phyloP scores from a whole-genome alignment of 2,329 filamentous ascomycete species.

The Fusarium ramigenum region DNA sequence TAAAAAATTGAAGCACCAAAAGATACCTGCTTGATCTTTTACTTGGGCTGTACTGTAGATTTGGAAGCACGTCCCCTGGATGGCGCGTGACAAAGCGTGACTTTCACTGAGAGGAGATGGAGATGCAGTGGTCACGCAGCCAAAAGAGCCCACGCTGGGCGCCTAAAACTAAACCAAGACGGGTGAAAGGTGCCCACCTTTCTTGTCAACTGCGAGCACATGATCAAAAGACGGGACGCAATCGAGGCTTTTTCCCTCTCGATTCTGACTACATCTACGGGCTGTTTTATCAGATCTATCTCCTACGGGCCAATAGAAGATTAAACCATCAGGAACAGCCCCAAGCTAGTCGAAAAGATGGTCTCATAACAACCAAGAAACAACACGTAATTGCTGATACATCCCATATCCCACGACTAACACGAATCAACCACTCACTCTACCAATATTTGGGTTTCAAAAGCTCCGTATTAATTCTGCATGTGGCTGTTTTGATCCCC shows the following conservation, averaged over 20 bases:
- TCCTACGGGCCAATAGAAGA: not conserved
- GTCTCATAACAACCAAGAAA: constrained; percentile 1
- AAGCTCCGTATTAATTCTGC: not conserved
- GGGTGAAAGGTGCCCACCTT: constrained; percentile 30
- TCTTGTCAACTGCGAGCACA: constrained; percentile 25
- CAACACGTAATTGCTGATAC: not conserved
- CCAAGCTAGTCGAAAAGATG: not conserved
- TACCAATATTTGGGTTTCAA: not conserved
- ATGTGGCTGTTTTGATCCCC: constrained; percentile 8
- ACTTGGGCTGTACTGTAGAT: constrained; percentile 14
- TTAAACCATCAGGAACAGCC: not conserved
- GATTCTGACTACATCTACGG: constrained; percentile 28
- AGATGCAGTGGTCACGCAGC: constrained; percentile 30
- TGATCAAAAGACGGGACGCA: constrained; percentile 34
- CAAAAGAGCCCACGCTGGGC: constrained; percentile 20
- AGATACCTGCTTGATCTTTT: not conserved
- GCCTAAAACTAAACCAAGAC: constrained; percentile 7
- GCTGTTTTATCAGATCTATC: constrained; percentile 1
- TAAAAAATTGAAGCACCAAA: not conserved
- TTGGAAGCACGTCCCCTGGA: constrained; percentile 30
- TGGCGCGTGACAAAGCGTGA: constrained; percentile 40
- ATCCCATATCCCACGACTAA: not conserved
- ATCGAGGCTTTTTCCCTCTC: constrained; percentile 25
- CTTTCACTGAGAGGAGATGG: constrained; percentile 31
- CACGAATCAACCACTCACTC: not conserved